These are phyloP conservation scores for Mycosphaerelloides madeirae DNA, from an alignment of 2,329 filamentous ascomycete genomes.

Conservation along the genomic window DNA sequence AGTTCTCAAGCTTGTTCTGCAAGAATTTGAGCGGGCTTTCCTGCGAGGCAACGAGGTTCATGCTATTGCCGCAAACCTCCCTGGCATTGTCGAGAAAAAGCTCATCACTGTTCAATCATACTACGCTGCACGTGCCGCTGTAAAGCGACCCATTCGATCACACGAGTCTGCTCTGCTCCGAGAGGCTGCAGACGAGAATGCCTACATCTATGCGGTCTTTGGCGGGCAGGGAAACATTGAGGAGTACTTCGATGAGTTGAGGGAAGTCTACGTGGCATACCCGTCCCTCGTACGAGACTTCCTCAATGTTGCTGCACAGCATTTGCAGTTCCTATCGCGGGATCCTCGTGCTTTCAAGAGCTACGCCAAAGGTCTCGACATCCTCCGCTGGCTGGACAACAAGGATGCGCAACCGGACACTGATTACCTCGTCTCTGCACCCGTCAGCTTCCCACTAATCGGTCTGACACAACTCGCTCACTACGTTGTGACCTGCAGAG, in stretches of 20 bases:
- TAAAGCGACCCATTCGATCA: conserved; percentile 79
- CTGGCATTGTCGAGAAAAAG: conserved; percentile 91
- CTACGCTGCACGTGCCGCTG: conserved; percentile 79
- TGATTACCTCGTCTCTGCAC: conserved; percentile 90
- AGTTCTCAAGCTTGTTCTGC: conserved; percentile 84
- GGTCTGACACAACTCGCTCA: conserved; percentile 93
- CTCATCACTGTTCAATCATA: conserved; percentile 84
- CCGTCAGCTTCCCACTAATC: conserved; percentile 93
- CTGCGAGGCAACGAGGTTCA: conserved; percentile 95
- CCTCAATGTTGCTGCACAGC: conserved; percentile 72
- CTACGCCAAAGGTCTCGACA: conserved; percentile 92
- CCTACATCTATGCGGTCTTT: conserved; percentile 88
- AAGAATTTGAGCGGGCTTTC: conserved; percentile 95
- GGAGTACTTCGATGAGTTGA: conserved; percentile 97
- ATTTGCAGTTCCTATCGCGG: conserved; percentile 78
- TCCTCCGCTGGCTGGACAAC: conserved; percentile 88
- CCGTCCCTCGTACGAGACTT: conserved; percentile 85
- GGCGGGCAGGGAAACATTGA: conserved; percentile 98
- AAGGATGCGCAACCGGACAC: conserved; percentile 85
- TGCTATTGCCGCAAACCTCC: conserved; percentile 75
- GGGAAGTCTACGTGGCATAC: conserved; percentile 87
- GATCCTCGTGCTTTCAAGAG: conserved; percentile 88
- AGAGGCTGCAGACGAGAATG: conserved; percentile 76
- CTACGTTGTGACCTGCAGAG: conserved; percentile 90
- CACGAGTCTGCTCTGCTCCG: conserved; percentile 91